Base-by-base conservation (phyloP, 345 rosid genomes). In the Kernera saxatilis region DNA sequence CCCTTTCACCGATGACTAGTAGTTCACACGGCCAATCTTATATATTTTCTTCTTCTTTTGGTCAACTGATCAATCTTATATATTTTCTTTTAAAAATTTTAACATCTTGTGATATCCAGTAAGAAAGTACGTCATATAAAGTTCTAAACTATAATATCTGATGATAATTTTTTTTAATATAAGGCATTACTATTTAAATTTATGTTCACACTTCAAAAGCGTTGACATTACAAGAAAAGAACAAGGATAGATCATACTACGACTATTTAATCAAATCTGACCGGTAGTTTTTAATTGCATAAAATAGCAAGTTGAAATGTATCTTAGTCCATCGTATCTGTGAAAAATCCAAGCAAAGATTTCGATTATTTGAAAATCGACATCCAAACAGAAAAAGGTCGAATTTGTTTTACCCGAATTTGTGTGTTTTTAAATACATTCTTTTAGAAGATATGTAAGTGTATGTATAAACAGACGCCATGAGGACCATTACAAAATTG, bases 221-320 rank as follows among this genome's bases (percentile, higher is more conserved):
- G 73, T 68, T 74, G 78, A 74, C 78, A 2, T 59, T 43, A 13
- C 7, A 6, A 67, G 5, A 58, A 66, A 49, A 15, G 1, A 43
- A 74, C 63, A 67, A 50, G 8, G 69, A 74, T 73, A 49, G 55
- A 32, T 65, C 56, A 64, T 49, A 55, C n/a, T 21, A 44, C 41
- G 26, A 55, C 56, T 37, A 57, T 11, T 15, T 40, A 29, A 30
- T n/a, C 12, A 29, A 37, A 66, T 10, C 39, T 57, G 43, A 32
- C 58, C 65, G 4, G 41, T 49, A 5, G n/a, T 14, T 54, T 21
- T 60, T 39, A 19, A 29, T 30, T 48, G 29, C 53, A 74, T 41
- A 49, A 5, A 57, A 22, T 49, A 57, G 37, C 60, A 74, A 59
- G 46, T 57, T 74, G 61, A 57, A 48, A 37, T 66, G 61, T 2